These are phyloP conservation scores for Fusarium euwallaceae DNA, from an alignment of 2,329 filamentous ascomycete species.

Conservation along the genomic window DNA sequence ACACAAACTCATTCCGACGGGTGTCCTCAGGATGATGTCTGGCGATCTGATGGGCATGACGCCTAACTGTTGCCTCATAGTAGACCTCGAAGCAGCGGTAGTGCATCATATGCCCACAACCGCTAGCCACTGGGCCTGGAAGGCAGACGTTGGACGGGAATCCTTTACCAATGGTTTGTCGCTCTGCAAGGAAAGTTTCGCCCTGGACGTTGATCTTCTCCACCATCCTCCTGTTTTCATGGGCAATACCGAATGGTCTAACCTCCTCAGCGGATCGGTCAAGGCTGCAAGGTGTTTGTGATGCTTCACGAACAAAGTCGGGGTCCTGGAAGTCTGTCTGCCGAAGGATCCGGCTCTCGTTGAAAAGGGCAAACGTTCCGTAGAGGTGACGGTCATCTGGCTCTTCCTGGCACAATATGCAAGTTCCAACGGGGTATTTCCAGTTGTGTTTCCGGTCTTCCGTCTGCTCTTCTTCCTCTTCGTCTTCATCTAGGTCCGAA, in stretches of 20 bases:
- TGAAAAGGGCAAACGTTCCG: conserved; percentile 92
- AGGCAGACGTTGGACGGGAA: conserved; percentile 78
- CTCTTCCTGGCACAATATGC: conserved; percentile 96
- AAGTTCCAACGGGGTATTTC: conserved; percentile 93
- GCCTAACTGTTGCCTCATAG: conserved; percentile 82
- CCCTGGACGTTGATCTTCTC: conserved; percentile 82
- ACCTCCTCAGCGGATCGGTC: conserved; percentile 87
- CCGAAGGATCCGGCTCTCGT: conserved; percentile 86
- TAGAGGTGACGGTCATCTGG: conserved; percentile 90
- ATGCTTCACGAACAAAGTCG: conserved; percentile 87
- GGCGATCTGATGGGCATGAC: conserved; percentile 93
- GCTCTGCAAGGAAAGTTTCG: conserved; percentile 77
- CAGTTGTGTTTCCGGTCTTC: conserved; percentile 76
- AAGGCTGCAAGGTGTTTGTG: conserved; percentile 81
- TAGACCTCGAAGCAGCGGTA: conserved; percentile 96
- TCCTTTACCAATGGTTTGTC: conserved; percentile 88
- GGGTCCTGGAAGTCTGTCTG: conserved; percentile 86
- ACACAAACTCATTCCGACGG: conserved; percentile 89
- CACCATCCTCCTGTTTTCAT: conserved; percentile 84
- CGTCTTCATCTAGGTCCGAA: conserved; percentile 79
- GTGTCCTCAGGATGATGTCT: conserved; percentile 91
- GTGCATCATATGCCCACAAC: conserved; percentile 99
- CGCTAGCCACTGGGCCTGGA: conserved; percentile 85
- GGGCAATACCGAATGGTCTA: conserved; percentile 90
- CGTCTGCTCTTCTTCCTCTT: conserved; percentile 74